These are phyloP conservation scores for Calendula officinalis DNA, from an alignment of 129 eudicot species.

Conservation along the genomic window DNA sequence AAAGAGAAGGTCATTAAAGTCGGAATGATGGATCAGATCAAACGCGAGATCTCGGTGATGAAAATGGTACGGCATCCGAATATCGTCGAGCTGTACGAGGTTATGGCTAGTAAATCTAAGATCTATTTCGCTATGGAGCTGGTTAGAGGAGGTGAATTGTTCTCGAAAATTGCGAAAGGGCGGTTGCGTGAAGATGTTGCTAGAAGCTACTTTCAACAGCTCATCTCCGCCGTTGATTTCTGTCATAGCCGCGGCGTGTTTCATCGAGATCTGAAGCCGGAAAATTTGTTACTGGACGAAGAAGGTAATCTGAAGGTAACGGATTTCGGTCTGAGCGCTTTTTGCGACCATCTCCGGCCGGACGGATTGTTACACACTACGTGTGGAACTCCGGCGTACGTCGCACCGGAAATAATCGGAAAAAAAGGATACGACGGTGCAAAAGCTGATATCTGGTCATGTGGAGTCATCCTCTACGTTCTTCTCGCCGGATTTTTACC, in stretches of 20 bases:
- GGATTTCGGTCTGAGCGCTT: constrained; percentile 40
- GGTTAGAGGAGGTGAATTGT: constrained; percentile 41
- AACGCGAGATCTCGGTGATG: constrained; percentile 42
- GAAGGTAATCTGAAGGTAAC: constrained; percentile 44
- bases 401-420: constrained; percentile 39
- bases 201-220: constrained; percentile 41
- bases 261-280: constrained; percentile 43
- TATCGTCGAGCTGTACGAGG: constrained; percentile 38
- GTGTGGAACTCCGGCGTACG: constrained; percentile 44
- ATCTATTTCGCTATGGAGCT: constrained; percentile 45
- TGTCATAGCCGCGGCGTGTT: constrained; percentile 43
- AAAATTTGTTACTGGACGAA: constrained; percentile 32
- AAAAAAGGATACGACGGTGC: constrained; percentile 44
- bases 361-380: constrained; percentile 41
- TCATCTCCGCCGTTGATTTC: constrained; percentile 38
- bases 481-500: constrained; percentile 41
- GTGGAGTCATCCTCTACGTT: constrained; percentile 38
- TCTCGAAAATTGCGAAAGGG: constrained; percentile 31
- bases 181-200: constrained; percentile 36
- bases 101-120: constrained; percentile 44
- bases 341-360: constrained; percentile 38
- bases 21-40: constrained; percentile 43
- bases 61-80: constrained; percentile 40
- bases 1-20: constrained; percentile 40
- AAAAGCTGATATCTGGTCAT: constrained; percentile 41